Percentiles rank a stretch among this genome's conserved stretches.
phyloP scores from a whole-genome alignment of 108 stramenopile species.

The Pseudonitzschia multiseries region DNA sequence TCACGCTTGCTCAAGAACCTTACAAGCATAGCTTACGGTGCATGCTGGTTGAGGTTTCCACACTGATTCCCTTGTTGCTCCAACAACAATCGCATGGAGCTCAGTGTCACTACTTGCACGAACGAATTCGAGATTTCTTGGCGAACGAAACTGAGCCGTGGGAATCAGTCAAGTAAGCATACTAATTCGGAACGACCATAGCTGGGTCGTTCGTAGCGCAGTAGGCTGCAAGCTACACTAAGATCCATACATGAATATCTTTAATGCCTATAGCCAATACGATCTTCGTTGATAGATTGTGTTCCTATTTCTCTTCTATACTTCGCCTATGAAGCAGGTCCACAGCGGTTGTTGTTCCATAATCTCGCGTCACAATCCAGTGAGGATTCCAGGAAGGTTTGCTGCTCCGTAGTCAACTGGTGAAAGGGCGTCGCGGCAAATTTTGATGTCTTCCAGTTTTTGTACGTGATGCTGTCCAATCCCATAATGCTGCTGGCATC shows the following conservation, averaged over 20 bases:
- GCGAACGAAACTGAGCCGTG: conserved; percentile 2
- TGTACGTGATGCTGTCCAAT: not conserved
- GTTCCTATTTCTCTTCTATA: too few relatives aligned
- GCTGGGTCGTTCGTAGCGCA: too few relatives aligned
- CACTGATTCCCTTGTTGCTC: conserved; percentile 17
- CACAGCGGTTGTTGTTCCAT: not conserved
- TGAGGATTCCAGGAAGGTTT: not conserved
- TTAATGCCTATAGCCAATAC: too few relatives aligned
- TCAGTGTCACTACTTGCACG: conserved; percentile 12
- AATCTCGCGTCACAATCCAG: not conserved
- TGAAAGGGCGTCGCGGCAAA: not conserved
- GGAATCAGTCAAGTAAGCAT: too few relatives aligned
- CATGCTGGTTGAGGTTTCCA: conserved; percentile 19
- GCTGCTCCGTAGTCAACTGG: not conserved
- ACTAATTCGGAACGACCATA: too few relatives aligned
- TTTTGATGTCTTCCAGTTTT: not conserved
- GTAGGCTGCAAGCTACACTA: too few relatives aligned
- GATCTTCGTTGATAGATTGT: too few relatives aligned
- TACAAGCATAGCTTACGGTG: not conserved
- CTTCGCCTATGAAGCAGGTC: not conserved
- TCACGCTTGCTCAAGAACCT: conserved; percentile 15
- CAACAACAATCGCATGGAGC: conserved; percentile 16
- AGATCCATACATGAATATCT: too few relatives aligned
- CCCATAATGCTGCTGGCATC: not conserved
- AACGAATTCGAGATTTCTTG: conserved; percentile 13